Conservation (phyloP, 805 yeast species). For the Nakazawaea anatomiae region DNA sequence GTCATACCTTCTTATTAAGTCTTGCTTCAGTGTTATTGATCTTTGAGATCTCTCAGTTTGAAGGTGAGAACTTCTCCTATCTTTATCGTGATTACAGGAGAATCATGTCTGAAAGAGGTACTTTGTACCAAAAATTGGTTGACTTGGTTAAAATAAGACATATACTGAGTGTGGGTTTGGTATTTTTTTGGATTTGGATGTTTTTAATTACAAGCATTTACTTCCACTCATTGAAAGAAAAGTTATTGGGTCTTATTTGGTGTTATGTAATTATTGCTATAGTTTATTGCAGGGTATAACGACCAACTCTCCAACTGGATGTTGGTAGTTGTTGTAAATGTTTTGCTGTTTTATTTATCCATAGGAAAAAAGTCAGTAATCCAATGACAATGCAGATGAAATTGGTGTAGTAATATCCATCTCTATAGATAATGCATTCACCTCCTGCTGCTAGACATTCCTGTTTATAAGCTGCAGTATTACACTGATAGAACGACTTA, state of each 20-base stretch:
- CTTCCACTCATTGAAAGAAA: conserved; percentile 79
- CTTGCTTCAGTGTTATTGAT: conserved; percentile 61
- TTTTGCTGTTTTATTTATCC: conserved; percentile 58
- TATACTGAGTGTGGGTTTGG: conserved; percentile 18
- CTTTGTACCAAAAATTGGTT: background rate
- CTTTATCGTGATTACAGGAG: background rate
- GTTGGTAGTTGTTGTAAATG: conserved; percentile 68
- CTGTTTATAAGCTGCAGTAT: conserved; percentile 29
- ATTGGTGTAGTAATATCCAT: conserved; percentile 85
- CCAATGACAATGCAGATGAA: conserved; percentile 67
- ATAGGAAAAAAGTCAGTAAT: conserved; percentile 51
- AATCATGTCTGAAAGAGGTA: background rate
- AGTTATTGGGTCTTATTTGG: conserved; percentile 61
- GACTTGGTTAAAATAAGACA: background rate
- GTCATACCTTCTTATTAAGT: conserved; percentile 78
- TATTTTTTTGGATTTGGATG: conserved; percentile 79
- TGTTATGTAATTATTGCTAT: conserved; percentile 47
- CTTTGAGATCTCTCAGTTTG: conserved; percentile 42
- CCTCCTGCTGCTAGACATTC: conserved; percentile 55
- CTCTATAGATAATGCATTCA: conserved; percentile 43
- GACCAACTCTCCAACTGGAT: conserved; percentile 66
- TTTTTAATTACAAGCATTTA: conserved; percentile 75
- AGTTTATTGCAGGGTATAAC: conserved; percentile 34
- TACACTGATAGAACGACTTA: conserved; percentile 24
- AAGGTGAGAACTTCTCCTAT: background rate